phyloP scores from a whole-genome alignment of 768 basidiomycete species.

The Serpula lacrymans region DNA sequence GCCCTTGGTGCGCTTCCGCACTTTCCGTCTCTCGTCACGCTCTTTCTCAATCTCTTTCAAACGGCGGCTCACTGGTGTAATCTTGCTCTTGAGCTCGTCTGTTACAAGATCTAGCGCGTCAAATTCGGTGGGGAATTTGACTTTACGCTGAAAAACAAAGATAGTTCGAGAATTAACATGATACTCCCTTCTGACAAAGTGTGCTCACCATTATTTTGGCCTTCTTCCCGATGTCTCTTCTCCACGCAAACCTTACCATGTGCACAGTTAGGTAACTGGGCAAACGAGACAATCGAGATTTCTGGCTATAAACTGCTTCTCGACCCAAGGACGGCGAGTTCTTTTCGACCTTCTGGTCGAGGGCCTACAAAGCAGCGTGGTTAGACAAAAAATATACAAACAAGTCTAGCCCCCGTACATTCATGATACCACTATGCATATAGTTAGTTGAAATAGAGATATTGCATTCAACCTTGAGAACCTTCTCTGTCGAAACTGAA shows the following conservation, averaged over 20 bases:
- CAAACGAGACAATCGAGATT: constrained; percentile 76
- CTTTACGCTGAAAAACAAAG: constrained; percentile 57
- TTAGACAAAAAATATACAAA: constrained; percentile 10
- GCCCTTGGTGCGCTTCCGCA: constrained; percentile 70
- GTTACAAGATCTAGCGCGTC: constrained; percentile 82
- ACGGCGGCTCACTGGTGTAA: constrained; percentile 67
- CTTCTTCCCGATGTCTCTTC: constrained; percentile 85
- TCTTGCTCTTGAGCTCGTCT: constrained; percentile 69
- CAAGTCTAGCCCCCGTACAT: no score
- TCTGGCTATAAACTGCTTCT: constrained; percentile 77
- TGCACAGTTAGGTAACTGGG: constrained; percentile 87
- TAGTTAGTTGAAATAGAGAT: constrained; percentile 86
- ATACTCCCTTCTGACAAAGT: background rate
- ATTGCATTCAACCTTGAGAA: constrained; percentile 91
- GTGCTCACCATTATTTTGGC: constrained; percentile 88
- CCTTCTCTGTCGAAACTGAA: constrained; percentile 60
- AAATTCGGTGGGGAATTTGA: constrained; percentile 89
- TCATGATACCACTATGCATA: constrained; percentile 81
- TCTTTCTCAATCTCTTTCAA: constrained; percentile 83
- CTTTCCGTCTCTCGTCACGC: constrained; percentile 75
- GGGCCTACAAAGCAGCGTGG: constrained; percentile 46
- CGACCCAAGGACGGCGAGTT: constrained; percentile 74
- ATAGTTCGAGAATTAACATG: background rate
- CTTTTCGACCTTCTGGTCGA: constrained; percentile 88
- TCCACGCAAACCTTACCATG: constrained; percentile 97